These are phyloP conservation scores for Pueraria montana DNA, from an alignment of 306 rosid genomes.

Conservation along the genomic window DNA sequence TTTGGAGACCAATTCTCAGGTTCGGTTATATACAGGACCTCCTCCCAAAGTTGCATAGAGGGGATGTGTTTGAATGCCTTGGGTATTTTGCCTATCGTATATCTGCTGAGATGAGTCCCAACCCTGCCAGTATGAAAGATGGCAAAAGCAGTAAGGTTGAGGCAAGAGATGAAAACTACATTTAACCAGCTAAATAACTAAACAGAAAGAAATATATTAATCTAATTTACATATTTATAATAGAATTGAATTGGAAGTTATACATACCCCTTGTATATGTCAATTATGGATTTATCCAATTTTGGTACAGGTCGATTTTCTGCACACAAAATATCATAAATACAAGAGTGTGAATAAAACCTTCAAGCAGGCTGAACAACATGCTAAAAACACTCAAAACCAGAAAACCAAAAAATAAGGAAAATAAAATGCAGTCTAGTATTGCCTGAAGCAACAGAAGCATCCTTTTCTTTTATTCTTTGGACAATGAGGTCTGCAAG, in stretches of 20 bases:
- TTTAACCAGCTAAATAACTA: background rate
- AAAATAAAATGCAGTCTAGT: background rate
- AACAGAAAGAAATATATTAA: background rate
- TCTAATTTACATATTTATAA: background rate
- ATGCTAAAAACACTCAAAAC: slow-evolving; percentile 11
- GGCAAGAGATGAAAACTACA: slow-evolving; percentile 19
- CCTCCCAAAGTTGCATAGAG: slow-evolving; percentile 82
- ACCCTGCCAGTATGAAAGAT: slow-evolving; percentile 61
- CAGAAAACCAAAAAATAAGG: background rate
- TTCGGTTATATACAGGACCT: slow-evolving; percentile 79
- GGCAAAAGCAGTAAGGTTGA: background rate
- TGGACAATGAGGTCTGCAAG: slow-evolving; percentile 75
- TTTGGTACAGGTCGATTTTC: slow-evolving; percentile 76
- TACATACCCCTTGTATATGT: slow-evolving; percentile 77
- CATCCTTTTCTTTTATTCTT: slow-evolving; percentile 78
- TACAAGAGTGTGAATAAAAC: slow-evolving; percentile 13
- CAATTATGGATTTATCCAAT: slow-evolving; percentile 73
- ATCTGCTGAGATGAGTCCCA: slow-evolving; percentile 71
- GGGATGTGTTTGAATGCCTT: slow-evolving; percentile 84
- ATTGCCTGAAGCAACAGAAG: slow-evolving; percentile 65
- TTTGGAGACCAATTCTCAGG: slow-evolving; percentile 97
- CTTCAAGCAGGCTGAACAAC: background rate
- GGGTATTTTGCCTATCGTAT: slow-evolving; percentile 82
- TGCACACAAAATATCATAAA: slow-evolving; percentile 52
- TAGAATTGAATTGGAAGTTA: slow-evolving; percentile 11